phyloP scores from a whole-genome alignment of 2,329 filamentous ascomycete species.

The Aureobasidium zeae region DNA sequence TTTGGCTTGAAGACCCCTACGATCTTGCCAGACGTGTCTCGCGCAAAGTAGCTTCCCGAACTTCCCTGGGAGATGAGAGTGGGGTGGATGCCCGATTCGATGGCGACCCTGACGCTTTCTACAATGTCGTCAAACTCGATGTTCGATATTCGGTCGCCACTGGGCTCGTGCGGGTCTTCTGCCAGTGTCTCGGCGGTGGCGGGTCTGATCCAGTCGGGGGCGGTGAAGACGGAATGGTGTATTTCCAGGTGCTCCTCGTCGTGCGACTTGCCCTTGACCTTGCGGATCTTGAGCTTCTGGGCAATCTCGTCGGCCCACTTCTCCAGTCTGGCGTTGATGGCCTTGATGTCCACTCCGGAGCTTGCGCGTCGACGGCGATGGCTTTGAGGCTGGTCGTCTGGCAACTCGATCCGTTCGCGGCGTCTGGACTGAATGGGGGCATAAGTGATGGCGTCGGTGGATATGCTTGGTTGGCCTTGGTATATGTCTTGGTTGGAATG shows the following conservation, averaged over 20 bases:
- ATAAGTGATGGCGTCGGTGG: slow-evolving; percentile 30
- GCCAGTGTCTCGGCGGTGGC: slow-evolving; percentile 67
- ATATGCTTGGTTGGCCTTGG: slow-evolving; percentile 28
- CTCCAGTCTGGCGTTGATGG: slow-evolving; percentile 91
- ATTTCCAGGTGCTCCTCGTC: slow-evolving; percentile 90
- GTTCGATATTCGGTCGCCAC: slow-evolving; percentile 57
- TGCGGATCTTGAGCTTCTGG: slow-evolving; percentile 84
- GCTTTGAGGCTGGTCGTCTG: slow-evolving; percentile 24
- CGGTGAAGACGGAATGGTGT: slow-evolving; percentile 92
- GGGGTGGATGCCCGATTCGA: slow-evolving; percentile 82
- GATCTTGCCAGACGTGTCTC: slow-evolving; percentile 83
- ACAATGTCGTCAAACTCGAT: slow-evolving; percentile 79
- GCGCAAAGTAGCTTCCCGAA: slow-evolving; percentile 95
- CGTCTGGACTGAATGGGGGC: slow-evolving; percentile 39
- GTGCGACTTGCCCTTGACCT: slow-evolving; percentile 60
- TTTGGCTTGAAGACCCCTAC: slow-evolving; percentile 98
- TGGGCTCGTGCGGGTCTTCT: slow-evolving; percentile 34
- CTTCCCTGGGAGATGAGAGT: slow-evolving; percentile 96
- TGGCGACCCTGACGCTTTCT: slow-evolving; percentile 81
- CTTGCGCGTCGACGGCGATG: slow-evolving; percentile 56
- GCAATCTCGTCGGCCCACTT: slow-evolving; percentile 98
- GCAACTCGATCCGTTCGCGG: slow-evolving; percentile 37
- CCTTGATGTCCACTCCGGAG: slow-evolving; percentile 92
- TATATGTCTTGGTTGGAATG: slow-evolving; percentile 24
- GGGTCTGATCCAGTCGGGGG: slow-evolving; percentile 78